Base-by-base conservation (phyloP, 495 filamentous ascomycete genomes). In the Penicillium macrosclerotiorum region DNA sequence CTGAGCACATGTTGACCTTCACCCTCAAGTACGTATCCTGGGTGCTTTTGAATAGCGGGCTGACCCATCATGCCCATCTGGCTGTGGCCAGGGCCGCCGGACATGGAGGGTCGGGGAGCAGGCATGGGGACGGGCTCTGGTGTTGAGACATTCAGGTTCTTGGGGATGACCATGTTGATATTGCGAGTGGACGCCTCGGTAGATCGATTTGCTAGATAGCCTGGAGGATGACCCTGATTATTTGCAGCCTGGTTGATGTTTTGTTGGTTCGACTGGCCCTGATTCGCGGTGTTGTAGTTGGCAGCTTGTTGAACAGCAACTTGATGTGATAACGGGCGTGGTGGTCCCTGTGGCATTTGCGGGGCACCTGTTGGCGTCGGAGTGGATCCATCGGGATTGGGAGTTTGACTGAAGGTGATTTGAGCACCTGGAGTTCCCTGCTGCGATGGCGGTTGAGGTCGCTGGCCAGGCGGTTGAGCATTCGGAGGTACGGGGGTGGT, bases 1-100 rank as follows among this genome's bases (percentile, higher is more conserved):
- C 83, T 91, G 12, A 97, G 74, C 2, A 98, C 82, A 16, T 89
- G 80, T 63, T 95, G 89, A 9, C 87, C 90, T 53, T 93, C 89
- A 23, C 87, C 88, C 59, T 96, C 92, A 34, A 95, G 82, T 24
- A 87, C 85, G 59, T 83, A 92, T 0, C 80, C 74, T 0, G 90
- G 90, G 47, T 85, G 80, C 57, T 90, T 93, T 45, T 83, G 68
- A 44, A 97, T 77, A 2, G 84, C 89, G 1, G 94, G 92, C 55
- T 96, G 90, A 20, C 82, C 80, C 79, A 96, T 84, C 43, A 90
- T 80, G 32, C 88, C 89, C 44, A 83, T 81, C 1, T 81, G 80
- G 3, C 78, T 77, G 49, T 82, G 84, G 39, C 78, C 81, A 24
- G 86, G 82, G 5, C 91, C 91, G 9, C 83, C 85, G 27, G 80